These are phyloP conservation scores for Bondarzewia mesenterica DNA, from an alignment of 1,284 basidiomycete genomes.

Conservation along the genomic window DNA sequence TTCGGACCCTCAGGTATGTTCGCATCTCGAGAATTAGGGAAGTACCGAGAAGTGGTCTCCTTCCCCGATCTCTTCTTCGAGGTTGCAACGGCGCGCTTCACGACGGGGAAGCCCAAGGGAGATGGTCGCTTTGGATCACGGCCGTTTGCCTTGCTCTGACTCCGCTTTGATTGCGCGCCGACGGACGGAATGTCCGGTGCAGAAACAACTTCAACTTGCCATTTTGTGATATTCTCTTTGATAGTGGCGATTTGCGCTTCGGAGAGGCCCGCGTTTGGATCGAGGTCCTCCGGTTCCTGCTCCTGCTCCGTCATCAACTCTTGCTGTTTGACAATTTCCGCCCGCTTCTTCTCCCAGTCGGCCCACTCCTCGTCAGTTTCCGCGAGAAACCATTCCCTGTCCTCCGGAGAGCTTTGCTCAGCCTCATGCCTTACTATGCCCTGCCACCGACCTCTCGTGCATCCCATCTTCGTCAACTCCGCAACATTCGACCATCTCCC, in stretches of 20 bases:
- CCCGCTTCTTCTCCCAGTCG: conserved; percentile 22
- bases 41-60: conserved; percentile 3
- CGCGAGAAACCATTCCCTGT: conserved; percentile 22
- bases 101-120: conserved; percentile 23
- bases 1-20: background rate
- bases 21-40: background rate
- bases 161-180: background rate
- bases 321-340: conserved; percentile 3
- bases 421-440: conserved; percentile 9
- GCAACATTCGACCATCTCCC: conserved; percentile 20
- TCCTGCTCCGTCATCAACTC: conserved; percentile 5
- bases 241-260: background rate
- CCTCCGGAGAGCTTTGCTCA: conserved; percentile 7
- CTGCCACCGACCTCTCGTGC: conserved; percentile 18
- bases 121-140: conserved; percentile 10
- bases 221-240: background rate
- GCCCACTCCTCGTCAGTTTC: conserved; percentile 26
- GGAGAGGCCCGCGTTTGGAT: background rate
- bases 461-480: conserved; percentile 22
- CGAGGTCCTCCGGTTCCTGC: conserved; percentile 2
- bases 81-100: conserved; percentile 18
- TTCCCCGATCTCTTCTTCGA: background rate
- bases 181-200: background rate
- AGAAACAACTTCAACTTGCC: background rate
- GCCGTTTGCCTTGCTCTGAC: background rate